Evolutionary conservation across 495 filamentous ascomycete species (phyloP).

Genomic region (Articulospora tetracladia): DNA sequence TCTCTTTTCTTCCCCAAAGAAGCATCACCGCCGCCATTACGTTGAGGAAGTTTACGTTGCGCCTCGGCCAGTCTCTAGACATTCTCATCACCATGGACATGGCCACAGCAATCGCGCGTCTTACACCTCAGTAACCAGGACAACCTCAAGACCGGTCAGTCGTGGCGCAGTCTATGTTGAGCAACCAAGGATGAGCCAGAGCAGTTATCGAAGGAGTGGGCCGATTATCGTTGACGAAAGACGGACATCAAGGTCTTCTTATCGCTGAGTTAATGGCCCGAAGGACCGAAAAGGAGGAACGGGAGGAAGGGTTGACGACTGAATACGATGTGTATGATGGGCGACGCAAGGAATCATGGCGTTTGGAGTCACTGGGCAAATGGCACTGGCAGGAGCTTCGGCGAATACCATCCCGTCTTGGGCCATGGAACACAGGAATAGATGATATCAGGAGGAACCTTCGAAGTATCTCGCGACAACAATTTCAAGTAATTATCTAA

Average conservation of each 20-base stretch:
- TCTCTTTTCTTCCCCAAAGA: conserved; percentile 19
- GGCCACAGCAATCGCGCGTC: conserved; percentile 8
- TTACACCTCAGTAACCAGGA: conserved; percentile 19
- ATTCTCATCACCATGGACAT: conserved; percentile 15
- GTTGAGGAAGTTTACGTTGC: conserved; percentile 21
- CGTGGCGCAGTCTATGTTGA: background rate
- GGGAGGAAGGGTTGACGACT: background rate
- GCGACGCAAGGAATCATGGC: too few relatives aligned
- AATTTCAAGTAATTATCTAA: too few relatives aligned
- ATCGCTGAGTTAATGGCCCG: background rate
- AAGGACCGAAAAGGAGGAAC: background rate
- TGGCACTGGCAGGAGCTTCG: too few relatives aligned
- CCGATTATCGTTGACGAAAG: conserved; percentile 20
- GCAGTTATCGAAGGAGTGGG: conserved; percentile 17
- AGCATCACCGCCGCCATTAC: conserved; percentile 6
- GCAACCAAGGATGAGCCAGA: conserved; percentile 22
- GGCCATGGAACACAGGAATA: too few relatives aligned
- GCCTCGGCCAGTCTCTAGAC: conserved; percentile 19
- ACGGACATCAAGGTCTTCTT: conserved; percentile 12
- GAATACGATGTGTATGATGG: too few relatives aligned
- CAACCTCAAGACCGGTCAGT: conserved; percentile 10
- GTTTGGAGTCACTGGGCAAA: too few relatives aligned
- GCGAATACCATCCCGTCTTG: too few relatives aligned
- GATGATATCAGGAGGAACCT: too few relatives aligned
- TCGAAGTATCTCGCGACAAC: too few relatives aligned